A percentile compares a stretch with the other conserved stretches of the same genome.
Evolutionary conservation across 2,329 filamentous ascomycete genomes (phyloP).

Genomic region (Aureobasidium sp.): DNA sequence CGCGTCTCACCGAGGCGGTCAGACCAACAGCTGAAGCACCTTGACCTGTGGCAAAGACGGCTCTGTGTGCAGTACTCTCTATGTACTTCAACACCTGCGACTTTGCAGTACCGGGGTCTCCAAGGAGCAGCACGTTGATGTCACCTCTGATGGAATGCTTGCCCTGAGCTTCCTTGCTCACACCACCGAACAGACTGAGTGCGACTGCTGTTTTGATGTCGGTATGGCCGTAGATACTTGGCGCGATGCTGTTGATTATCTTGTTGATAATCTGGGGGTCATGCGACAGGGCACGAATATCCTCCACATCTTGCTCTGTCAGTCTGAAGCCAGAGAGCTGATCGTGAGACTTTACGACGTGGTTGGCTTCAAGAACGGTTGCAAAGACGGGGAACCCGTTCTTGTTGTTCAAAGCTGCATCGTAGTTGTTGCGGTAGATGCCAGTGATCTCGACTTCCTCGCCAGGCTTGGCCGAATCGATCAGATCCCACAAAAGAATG

Average conservation of each 20-base stretch:
- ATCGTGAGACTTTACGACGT: slow-evolving; percentile 93
- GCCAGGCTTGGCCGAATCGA: slow-evolving; percentile 91
- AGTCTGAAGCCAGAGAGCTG: slow-evolving; percentile 93
- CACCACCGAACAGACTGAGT: slow-evolving; percentile 87
- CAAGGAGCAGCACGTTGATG: slow-evolving; percentile 93
- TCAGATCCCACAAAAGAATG: slow-evolving; percentile 91
- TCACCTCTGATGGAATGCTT: slow-evolving; percentile 88
- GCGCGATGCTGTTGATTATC: slow-evolving; percentile 85
- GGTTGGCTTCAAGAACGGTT: slow-evolving; percentile 94
- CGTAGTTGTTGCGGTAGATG: slow-evolving; percentile 96
- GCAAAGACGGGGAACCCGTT: slow-evolving; percentile 98
- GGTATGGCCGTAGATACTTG: slow-evolving; percentile 92
- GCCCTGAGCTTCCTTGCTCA: slow-evolving; percentile 82
- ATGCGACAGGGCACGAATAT: slow-evolving; percentile 77
- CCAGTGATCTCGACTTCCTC: slow-evolving; percentile 97
- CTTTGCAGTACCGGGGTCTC: slow-evolving; percentile 95
- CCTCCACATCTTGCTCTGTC: slow-evolving; percentile 87
- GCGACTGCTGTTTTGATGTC: slow-evolving; percentile 97
- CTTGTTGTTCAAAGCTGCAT: slow-evolving; percentile 94
- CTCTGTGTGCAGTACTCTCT: slow-evolving; percentile 92
- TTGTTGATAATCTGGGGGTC: slow-evolving; percentile 91
- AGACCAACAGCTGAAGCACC: slow-evolving; percentile 96
- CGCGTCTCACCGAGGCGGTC: slow-evolving; percentile 89
- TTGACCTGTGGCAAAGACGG: slow-evolving; percentile 95
- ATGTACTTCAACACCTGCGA: slow-evolving; percentile 96